Evolutionary conservation across 805 yeast genomes (phyloP).

Genomic region (Sungouiella blattae): DNA sequence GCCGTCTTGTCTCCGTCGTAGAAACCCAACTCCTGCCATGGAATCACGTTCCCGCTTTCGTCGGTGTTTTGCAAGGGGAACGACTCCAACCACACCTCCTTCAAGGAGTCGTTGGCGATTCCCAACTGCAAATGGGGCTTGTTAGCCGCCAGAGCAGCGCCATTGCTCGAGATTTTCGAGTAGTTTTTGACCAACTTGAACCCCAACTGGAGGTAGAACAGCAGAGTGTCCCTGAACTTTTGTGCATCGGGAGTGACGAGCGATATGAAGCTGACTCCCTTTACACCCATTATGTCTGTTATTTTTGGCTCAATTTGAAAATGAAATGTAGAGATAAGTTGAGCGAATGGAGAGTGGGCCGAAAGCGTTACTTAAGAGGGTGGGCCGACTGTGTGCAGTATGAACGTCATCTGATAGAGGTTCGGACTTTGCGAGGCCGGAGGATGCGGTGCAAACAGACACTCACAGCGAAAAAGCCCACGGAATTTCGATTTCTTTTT

Average conservation of each 20-base stretch:
- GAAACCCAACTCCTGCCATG: constrained; percentile 39
- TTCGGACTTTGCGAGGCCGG: constrained; percentile 6
- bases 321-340: background rate
- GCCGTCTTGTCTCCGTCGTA: constrained; percentile 37
- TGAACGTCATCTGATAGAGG: constrained; percentile 4
- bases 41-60: constrained; percentile 29
- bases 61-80: constrained; percentile 50
- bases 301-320: no score
- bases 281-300: constrained; percentile 12
- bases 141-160: constrained; percentile 19
- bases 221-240: constrained; percentile 43
- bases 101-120: constrained; percentile 60
- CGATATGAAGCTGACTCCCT: constrained; percentile 54
- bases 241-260: constrained; percentile 52
- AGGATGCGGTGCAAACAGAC: no score
- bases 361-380: no score
- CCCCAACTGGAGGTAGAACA: constrained; percentile 61
- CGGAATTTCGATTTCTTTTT: no score
- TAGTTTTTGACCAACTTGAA: constrained; percentile 58
- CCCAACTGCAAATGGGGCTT: constrained; percentile 42
- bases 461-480: no score
- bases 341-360: no score
- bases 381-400: no score
- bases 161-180: constrained; percentile 46
- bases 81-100: constrained; percentile 70